Conservation (phyloP, 352 stramenopile species). For the Pythium aquatile region DNA sequence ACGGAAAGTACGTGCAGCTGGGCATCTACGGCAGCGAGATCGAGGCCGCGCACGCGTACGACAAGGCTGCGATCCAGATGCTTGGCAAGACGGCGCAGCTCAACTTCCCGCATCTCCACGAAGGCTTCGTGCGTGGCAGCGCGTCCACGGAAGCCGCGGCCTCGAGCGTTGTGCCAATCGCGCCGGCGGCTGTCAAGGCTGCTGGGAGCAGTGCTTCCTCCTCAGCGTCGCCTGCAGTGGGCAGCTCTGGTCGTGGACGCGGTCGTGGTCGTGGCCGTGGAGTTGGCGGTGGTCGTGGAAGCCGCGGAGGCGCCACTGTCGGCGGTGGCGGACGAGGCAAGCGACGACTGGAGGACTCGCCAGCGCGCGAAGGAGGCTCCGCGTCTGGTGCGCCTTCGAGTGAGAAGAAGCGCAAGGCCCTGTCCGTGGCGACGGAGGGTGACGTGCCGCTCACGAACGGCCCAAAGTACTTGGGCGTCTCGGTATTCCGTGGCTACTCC, state of each 20-base stretch:
- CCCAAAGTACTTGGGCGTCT: slow-evolving; percentile 61
- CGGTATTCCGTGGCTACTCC: slow-evolving; percentile 68
- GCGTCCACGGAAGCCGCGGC: slow-evolving; percentile 1
- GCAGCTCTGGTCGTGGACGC: slow-evolving; percentile 26
- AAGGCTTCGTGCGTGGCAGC: slow-evolving; percentile 45
- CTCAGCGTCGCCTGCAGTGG: slow-evolving; percentile 8
- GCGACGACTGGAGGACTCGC: slow-evolving; percentile 43
- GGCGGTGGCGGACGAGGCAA: slow-evolving; percentile 47
- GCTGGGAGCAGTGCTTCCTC: neutral
- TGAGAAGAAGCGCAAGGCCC: slow-evolving; percentile 37
- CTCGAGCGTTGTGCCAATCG: neutral
- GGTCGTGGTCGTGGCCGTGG: slow-evolving; percentile 40
- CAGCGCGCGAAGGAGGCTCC: neutral
- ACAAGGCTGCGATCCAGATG: slow-evolving; percentile 69
- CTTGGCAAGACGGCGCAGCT: slow-evolving; percentile 66
- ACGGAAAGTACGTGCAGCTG: slow-evolving; percentile 63
- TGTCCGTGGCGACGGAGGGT: neutral
- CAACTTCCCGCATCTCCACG: slow-evolving; percentile 79
- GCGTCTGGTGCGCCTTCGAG: neutral
- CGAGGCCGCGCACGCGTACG: slow-evolving; percentile 77
- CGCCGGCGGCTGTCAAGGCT: neutral
- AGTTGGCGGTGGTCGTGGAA: slow-evolving; percentile 22
- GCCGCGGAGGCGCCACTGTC: slow-evolving; percentile 19
- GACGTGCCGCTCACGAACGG: slow-evolving; percentile 23
- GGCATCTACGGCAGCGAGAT: slow-evolving; percentile 78